Evolutionary conservation across 2,329 filamentous ascomycete species (phyloP).

Genomic region (Fusarium sterilihyphosum): DNA sequence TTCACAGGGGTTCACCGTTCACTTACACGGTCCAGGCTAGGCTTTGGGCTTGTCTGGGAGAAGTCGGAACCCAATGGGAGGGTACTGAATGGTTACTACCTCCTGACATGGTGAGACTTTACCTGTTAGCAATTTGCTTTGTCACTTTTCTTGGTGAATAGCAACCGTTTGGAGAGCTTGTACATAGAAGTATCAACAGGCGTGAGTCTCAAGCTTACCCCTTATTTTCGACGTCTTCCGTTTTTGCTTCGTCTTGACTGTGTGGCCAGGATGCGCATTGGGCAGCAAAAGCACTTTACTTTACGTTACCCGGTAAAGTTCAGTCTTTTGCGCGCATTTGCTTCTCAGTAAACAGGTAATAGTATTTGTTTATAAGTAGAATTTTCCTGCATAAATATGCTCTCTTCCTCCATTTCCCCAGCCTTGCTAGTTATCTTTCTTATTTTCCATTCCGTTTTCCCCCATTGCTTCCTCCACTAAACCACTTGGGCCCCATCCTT

Average conservation of each 20-base stretch:
- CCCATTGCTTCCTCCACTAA: constrained; percentile 7
- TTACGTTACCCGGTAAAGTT: constrained; percentile 35
- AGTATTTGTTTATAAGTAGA: constrained; percentile 15
- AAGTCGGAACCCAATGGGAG: constrained; percentile 29
- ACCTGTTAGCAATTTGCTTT: constrained; percentile 32
- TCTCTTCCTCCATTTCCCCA: constrained; percentile 20
- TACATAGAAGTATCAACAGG: background rate
- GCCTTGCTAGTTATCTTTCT: constrained; percentile 7
- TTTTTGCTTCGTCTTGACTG: constrained; percentile 31
- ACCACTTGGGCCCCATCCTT: background rate
- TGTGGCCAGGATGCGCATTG: constrained; percentile 37
- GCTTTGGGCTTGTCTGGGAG: constrained; percentile 19
- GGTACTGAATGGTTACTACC: constrained; percentile 22
- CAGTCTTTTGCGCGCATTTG: constrained; percentile 1
- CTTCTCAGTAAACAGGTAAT: constrained; percentile 29
- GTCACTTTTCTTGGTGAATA: constrained; percentile 21
- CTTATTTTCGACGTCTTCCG: constrained; percentile 17
- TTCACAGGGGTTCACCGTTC: constrained; percentile 22
- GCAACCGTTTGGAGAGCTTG: constrained; percentile 17
- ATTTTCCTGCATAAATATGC: constrained; percentile 24
- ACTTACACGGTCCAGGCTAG: constrained; percentile 22
- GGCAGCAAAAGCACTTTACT: constrained; percentile 43
- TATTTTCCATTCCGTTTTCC: constrained; percentile 9
- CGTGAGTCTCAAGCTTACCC: constrained; percentile 11
- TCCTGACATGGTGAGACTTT: constrained; percentile 44